These are phyloP conservation scores for Epichloe sibirici DNA, from an alignment of 2,329 filamentous ascomycete species.

Conservation along the genomic window DNA sequence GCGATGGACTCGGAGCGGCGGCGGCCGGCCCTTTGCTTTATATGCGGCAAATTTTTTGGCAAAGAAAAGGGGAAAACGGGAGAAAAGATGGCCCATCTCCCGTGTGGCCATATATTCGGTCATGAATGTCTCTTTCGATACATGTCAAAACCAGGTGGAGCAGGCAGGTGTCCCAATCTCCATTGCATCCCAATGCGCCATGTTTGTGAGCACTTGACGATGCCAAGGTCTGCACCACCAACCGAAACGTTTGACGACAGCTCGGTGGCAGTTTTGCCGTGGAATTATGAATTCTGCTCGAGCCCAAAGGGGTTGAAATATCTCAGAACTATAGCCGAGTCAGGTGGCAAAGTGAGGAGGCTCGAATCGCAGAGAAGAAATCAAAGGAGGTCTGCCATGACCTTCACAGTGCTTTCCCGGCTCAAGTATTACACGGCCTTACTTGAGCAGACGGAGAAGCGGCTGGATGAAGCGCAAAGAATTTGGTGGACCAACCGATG, in stretches of 20 bases:
- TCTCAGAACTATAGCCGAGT: background rate
- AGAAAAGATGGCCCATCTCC: slow-evolving; percentile 12
- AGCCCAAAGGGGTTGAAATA: background rate
- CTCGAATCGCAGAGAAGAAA: background rate
- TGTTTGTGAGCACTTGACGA: slow-evolving; percentile 9
- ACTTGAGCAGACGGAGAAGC: background rate
- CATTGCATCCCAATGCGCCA: slow-evolving; percentile 10
- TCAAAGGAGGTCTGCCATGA: background rate
- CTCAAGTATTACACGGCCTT: background rate
- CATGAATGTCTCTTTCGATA: slow-evolving; percentile 11
- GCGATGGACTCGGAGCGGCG: background rate
- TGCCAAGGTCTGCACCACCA: slow-evolving; percentile 1
- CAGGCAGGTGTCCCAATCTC: slow-evolving; percentile 4
- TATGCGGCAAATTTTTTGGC: slow-evolving; percentile 6
- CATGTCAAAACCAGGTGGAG: background rate
- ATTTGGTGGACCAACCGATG: slow-evolving; percentile 4
- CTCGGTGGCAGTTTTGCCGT: slow-evolving; percentile 6
- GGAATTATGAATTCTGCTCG: slow-evolving; percentile 11
- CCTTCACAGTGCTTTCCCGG: background rate
- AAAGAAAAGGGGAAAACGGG: background rate
- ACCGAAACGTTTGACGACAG: background rate
- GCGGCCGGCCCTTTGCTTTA: background rate
- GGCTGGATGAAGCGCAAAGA: slow-evolving; percentile 3
- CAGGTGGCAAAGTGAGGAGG: background rate
- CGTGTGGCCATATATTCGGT: slow-evolving; percentile 17